Evolutionary conservation across 2,329 filamentous ascomycete genomes (phyloP), one percentile per base, ranked within the genome.

Genomic region (Beauveria sp.): DNA sequence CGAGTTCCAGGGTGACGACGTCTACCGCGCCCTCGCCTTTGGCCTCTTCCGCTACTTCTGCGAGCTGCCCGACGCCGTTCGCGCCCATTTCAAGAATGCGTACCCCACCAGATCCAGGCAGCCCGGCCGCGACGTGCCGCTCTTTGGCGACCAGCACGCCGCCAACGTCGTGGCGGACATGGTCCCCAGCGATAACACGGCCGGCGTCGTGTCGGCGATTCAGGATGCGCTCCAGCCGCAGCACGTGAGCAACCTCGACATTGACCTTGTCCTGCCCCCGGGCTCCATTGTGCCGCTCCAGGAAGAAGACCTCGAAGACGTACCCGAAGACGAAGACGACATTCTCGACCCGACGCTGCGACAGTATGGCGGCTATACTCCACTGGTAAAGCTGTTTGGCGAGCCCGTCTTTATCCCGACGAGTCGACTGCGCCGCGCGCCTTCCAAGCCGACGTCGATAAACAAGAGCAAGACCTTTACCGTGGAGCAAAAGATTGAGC

Each of bases 1-100:
- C 71, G 93, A 97, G 72, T 92, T 93, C 74, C 95, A 98, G 78
- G 93, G 93, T 69, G 93, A 98, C 73, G 93, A 98, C 74, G 82
- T 96, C 66, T 96, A 89, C 75, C 87, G 95, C 51, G 95, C 89
- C 20, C 82, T 99, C 61, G 95, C 93, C 53, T 96, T 98, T 74
- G 92, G 91, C 61, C 81, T 99, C 67, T 89, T 88, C 79, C 97
- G 96, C 73, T 99, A 97, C 79, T 98, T 97, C 72, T 83, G 85
- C 64, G 93, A 98, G 75, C 81, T 99, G 58, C 86, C 93, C 24
- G 84, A 89, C 60, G 79, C 83, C 43, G 87, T 92, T 70, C 96
- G 91, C 78, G 81, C 80, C 68, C 82, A 86, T 63, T 82, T 96
- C 73, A 85, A 81, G 66, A 81, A 80, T 67, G 74, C 78, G 43